Evolutionary conservation across 2,329 filamentous ascomycete species (phyloP).

Genomic region (Emmonsia crescens): DNA sequence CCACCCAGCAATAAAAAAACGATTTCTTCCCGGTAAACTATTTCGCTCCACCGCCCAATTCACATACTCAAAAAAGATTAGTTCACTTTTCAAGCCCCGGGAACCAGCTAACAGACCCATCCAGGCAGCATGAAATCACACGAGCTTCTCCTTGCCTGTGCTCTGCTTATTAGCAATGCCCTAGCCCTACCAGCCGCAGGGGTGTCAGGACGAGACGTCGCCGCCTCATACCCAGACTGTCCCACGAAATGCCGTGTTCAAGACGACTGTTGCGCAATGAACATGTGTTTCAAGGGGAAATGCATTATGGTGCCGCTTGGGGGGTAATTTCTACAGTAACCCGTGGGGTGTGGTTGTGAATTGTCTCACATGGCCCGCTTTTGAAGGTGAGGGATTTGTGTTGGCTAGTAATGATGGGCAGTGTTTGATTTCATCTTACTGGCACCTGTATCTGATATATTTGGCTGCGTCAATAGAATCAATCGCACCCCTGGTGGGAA

Average conservation of each 20-base stretch:
- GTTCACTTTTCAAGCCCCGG: background rate
- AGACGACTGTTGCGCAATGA: background rate
- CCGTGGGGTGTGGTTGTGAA: background rate
- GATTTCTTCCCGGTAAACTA: background rate
- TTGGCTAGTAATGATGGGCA: too few relatives aligned
- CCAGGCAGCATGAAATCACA: background rate
- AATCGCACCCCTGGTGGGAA: background rate
- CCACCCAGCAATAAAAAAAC: background rate
- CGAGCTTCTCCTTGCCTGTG: background rate
- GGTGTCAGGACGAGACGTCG: background rate
- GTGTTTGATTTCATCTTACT: too few relatives aligned
- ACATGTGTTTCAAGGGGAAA: background rate
- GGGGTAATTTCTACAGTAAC: background rate
- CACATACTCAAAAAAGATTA: background rate
- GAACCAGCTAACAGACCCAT: background rate
- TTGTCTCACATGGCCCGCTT: background rate
- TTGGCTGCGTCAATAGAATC: background rate
- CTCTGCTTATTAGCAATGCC: background rate
- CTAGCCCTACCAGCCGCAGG: background rate
- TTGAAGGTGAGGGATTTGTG: too few relatives aligned
- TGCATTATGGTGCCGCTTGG: background rate
- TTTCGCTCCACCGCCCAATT: too few relatives aligned
- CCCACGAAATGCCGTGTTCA: background rate
- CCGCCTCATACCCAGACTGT: too few relatives aligned
- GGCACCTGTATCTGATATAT: background rate